Evolutionary conservation across 2,329 filamentous ascomycete genomes (phyloP).

Genomic region (Grosmannia clavigera): DNA sequence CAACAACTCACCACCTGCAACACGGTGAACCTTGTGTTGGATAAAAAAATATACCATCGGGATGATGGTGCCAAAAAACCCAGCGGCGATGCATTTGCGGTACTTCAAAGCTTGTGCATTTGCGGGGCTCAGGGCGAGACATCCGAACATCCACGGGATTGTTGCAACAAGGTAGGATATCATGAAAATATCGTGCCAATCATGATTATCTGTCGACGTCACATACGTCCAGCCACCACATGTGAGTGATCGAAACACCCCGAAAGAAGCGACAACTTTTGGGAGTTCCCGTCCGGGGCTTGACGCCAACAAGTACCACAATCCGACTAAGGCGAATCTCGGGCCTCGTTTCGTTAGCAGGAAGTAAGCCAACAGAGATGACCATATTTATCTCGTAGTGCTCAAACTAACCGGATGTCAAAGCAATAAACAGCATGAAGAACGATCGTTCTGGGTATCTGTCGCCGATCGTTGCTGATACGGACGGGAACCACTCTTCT

Average conservation of each 20-base stretch:
- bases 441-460: conserved; percentile 92
- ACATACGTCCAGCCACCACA: conserved; percentile 98
- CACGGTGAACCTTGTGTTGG: conserved; percentile 92
- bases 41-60: conserved; percentile 96
- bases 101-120: conserved; percentile 78
- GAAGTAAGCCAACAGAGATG: not conserved
- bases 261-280: conserved; percentile 67
- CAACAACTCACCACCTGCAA: conserved; percentile 66
- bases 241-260: conserved; percentile 77
- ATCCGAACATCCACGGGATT: conserved; percentile 88
- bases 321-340: conserved; percentile 75
- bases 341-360: conserved; percentile 45
- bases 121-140: conserved; percentile 73
- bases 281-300: conserved; percentile 64
- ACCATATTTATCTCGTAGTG: not conserved
- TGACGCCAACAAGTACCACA: conserved; percentile 85
- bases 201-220: conserved; percentile 93
- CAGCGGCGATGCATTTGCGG: conserved; percentile 67
- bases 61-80: conserved; percentile 84
- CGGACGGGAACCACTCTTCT: conserved; percentile 91
- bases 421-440: conserved; percentile 94
- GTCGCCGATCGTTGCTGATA: conserved; percentile 94
- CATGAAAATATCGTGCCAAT: conserved; percentile 99
- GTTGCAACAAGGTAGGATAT: conserved; percentile 94
- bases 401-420: conserved; percentile 64